Base-by-base conservation (phyloP, 2,329 filamentous ascomycete genomes). In the Scedosporium boydii region DNA sequence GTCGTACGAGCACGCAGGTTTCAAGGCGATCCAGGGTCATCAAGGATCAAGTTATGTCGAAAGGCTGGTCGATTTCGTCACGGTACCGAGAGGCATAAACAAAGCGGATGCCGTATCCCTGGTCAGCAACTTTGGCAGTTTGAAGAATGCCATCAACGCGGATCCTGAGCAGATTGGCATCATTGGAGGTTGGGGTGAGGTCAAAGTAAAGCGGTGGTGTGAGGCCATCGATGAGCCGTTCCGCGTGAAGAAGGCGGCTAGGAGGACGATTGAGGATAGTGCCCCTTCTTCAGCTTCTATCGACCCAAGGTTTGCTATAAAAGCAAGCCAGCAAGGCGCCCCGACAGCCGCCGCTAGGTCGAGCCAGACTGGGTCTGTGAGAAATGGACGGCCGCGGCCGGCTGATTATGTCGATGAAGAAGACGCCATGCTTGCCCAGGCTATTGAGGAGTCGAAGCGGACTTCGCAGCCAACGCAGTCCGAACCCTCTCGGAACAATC, bases 121-220 rank as follows among this genome's bases (percentile, higher is more conserved):
- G 59, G 92, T 98, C 42, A 90, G 90, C 67, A 92, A 91, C 59
- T 99, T 98, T 77, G 95, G 95, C 26, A 96, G 90, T 67, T 76
- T 99, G 63, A 86, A 87, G 67, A 90, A 89, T 44, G 93, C 93
- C 0, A 81, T 98, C 64, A 97, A 97, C 73, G 93, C 92, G 1
- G 84, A 89, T 55, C 85, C 90, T 0, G 95, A 98, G 71, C 90
- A 96, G 73, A 82, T 99, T 42, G 85, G 87, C 14, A 78, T 90
- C 65, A 86, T 99, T n/a, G 84, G 87, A 34, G 95, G 95, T 1
- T 99, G 93, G 93, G 95, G 95, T 41, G 91, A 96, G 75, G 92
- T 91, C 77, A 99, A 99, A 75, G 91, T 97, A 23, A 88, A 89
- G 74, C 84, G 86, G 63, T 98, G 93, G 93, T 88, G 83, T 67